These are phyloP conservation scores for Colletotrichum somersetense DNA, from an alignment of 2,329 filamentous ascomycete genomes.

Conservation along the genomic window DNA sequence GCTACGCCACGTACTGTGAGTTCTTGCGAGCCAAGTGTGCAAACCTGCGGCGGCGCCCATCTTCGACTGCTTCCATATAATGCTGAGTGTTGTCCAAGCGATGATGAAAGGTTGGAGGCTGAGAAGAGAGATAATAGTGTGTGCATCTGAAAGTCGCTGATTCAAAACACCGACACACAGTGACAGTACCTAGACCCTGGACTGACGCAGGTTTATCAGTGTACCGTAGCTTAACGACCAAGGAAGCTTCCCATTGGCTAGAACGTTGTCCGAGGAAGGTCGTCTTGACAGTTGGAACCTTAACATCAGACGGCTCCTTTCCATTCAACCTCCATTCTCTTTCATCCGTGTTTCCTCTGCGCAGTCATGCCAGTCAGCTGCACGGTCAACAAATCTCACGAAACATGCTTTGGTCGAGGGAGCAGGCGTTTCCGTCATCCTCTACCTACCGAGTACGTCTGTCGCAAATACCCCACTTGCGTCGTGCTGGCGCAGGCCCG, in stretches of 20 bases:
- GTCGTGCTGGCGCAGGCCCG: background rate
- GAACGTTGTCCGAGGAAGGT: background rate
- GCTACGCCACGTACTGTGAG: background rate
- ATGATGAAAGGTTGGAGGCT: background rate
- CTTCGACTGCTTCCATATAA: no score
- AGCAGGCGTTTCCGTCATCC: no score
- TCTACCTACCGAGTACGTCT: background rate
- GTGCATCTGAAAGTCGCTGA: background rate
- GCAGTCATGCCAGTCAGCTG: background rate
- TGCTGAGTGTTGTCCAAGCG: background rate
- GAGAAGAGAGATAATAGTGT: background rate
- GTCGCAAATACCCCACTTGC: background rate
- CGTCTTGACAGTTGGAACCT: background rate
- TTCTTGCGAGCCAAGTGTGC: background rate
- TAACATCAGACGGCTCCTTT: background rate
- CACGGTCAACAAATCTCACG: background rate
- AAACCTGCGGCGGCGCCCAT: background rate
- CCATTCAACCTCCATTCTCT: background rate
- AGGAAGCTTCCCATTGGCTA: background rate
- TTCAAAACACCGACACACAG: no score
- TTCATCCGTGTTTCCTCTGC: background rate
- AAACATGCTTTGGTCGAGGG: no score
- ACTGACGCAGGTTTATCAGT: conserved; percentile 2
- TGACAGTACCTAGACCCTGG: background rate
- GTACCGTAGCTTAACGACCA: background rate